phyloP scores from a whole-genome alignment of 2,329 filamentous ascomycete genomes.

The Ophiocordyceps sinensis region DNA sequence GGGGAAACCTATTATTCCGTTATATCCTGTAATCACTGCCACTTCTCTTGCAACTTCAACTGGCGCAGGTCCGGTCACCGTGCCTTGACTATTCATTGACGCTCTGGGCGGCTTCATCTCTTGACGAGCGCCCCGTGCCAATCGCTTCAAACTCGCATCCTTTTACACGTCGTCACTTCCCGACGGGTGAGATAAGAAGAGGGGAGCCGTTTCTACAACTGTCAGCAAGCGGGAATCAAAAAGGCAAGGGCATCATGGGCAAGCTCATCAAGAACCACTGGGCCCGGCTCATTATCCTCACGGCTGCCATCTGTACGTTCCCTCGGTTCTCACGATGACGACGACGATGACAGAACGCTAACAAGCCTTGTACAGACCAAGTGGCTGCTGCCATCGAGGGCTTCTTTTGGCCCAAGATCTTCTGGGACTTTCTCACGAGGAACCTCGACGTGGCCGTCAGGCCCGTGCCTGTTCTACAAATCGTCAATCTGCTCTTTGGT shows the following conservation, averaged over 20 bases:
- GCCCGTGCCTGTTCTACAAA: constrained; percentile 77
- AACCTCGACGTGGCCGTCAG: constrained; percentile 77
- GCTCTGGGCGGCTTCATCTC: background rate
- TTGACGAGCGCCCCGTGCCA: background rate
- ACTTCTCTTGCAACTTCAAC: background rate
- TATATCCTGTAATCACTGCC: background rate
- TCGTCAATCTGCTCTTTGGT: constrained; percentile 75
- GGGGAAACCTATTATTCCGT: constrained; percentile 1
- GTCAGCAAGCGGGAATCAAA: background rate
- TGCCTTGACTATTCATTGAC: background rate
- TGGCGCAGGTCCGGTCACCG: background rate
- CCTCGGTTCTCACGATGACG: background rate
- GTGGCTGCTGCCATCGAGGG: constrained; percentile 66
- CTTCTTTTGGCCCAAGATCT: constrained; percentile 98
- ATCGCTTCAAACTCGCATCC: too few relatives aligned
- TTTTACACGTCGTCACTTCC: background rate
- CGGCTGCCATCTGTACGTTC: constrained; percentile 58
- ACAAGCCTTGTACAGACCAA: constrained; percentile 52
- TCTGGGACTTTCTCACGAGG: constrained; percentile 92
- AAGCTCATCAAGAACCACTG: constrained; percentile 99
- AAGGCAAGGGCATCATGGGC: constrained; percentile 50
- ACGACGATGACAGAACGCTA: constrained; percentile 10
- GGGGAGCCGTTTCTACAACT: background rate
- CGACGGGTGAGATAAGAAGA: background rate
- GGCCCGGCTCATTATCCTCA: constrained; percentile 86